Evolutionary conservation across 192 early-diverging fungal species (phyloP), one percentile per base, ranked within the genome.

Genomic region (Coemansia sp.): DNA sequence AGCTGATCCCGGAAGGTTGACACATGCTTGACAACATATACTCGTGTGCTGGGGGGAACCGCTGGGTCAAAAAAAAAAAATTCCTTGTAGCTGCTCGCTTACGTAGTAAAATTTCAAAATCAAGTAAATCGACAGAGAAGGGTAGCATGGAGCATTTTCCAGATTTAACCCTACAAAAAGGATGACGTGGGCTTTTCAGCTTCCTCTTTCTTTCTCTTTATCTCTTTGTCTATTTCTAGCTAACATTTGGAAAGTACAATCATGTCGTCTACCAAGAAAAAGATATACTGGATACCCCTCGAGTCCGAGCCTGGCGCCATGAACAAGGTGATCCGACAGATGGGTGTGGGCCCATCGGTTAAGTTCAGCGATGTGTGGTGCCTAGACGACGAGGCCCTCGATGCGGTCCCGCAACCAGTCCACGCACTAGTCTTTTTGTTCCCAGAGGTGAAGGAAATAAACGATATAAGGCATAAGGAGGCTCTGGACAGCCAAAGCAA

Each of bases 381-480:
- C 5, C 86, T 99, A 9, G 95, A 99, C 56, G 80, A 83, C 11
- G 94, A 94, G n/a, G 69, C 91, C 19, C 73, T 99, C 4, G 71
- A 69, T 9, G 90, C 94, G 84, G 82, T 96, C 9, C 87, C 93
- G 7, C 87, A 89, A 56, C 94, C 95, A 0, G 91, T 91, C 6
- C 63, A 80, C n/a, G 93, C 97, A 3, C 69, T 99, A 6, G 61
- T 99, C 38, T 83, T 97, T 22, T 76, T 97, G n/a, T 99, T 95
- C 61, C 97, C 96, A 0, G 66, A 87, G 15, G 88, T 88, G 0
- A 84, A 85, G 61, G 79, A 80, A 20, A 85, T 83, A 71, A 86
- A 89, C 57, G 86, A 87, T 56, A 81, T 82, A 46, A 41, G 59
- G 66, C 20, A 86, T 82, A n/a, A 85, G 86, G 63, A 79, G 57